Evolutionary conservation across 176 grass and related monocot species (phyloP).

Genomic region (Saccharum spontaneum): DNA sequence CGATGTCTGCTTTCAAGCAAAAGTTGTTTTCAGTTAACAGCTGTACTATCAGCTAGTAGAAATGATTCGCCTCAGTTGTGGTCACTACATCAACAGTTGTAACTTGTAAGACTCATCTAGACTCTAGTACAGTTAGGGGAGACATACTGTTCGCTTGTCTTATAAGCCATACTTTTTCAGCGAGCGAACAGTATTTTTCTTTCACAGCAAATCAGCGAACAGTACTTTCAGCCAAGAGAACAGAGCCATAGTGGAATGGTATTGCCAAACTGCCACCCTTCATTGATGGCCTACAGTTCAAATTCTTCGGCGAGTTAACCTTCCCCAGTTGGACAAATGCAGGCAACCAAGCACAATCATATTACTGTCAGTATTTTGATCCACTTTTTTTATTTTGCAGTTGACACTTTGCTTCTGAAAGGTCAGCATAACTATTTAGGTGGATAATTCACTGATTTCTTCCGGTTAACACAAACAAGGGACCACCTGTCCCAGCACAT

Average conservation of each 20-base stretch:
- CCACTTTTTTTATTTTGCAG: not conserved
- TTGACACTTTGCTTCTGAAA: not conserved
- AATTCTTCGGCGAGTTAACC: not conserved
- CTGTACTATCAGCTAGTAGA: constrained; percentile 1
- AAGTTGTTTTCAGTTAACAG: constrained; percentile 31
- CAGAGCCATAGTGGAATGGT: not conserved
- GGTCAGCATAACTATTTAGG: not conserved
- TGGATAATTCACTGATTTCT: not conserved
- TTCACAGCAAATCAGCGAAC: no score
- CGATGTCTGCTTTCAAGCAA: constrained; percentile 14
- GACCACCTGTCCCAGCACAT: not conserved
- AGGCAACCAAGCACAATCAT: not conserved
- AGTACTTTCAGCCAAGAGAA: no score
- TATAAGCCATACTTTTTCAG: no score
- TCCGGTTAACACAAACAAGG: not conserved
- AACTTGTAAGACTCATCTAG: not conserved
- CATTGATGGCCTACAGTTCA: not conserved
- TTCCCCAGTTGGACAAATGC: not conserved
- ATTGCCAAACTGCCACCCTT: not conserved
- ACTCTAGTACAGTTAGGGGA: not conserved
- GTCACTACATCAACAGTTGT: not conserved
- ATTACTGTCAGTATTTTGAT: not conserved
- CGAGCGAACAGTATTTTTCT: no score
- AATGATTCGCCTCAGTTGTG: not conserved
- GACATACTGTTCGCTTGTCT: no score